Base-by-base conservation (phyloP, 1,284 basidiomycete species). In the Ustilago nuda region DNA sequence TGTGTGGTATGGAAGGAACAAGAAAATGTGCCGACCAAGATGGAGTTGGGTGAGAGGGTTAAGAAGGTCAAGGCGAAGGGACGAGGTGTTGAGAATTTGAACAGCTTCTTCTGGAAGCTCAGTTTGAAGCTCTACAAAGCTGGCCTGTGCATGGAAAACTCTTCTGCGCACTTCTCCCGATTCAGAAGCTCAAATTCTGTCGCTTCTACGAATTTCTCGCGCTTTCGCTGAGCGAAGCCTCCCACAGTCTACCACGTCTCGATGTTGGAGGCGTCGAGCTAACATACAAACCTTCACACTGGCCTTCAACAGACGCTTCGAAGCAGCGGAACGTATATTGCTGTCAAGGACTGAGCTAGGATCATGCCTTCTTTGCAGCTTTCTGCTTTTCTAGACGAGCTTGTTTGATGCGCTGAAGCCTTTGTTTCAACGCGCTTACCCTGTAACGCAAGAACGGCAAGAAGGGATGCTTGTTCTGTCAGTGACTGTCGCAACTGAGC, bases 371-470 rank as follows among this genome's bases (percentile, higher is more conserved):
- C 7, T 66, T 52, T 55, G 52, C 55, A 37, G 50, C 59, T 30
- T 72, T 69, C 30, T 72, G 62, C 51, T 65, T 70, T 39, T 66
- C 64, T 11, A 62, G 33, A 41, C 76, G 69, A 48, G 72, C 69
- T 33, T 75, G 72, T 37, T 72, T 75, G 57, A 78, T 69, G 37
- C 68, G 69, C 46, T 75, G 66, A 15, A 78, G 35, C 30, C 72
- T 58, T 45, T 75, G 63, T 46, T 78, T 78, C 50, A 78, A 52
- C 9, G 76, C 72, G 30, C 39, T 64, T 36, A 78, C 76, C 51
- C 76, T 74, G 66, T 12, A 15, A 46, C 17, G 19, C 27, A n/a
- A 32, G 37, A 50, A 51, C 8, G 6, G 30, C 30, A 32, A 2
- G 52, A 36, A 19, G 11, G 37, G 19, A 45, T 15, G 15, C 8